phyloP scores from a whole-genome alignment of 2,329 filamentous ascomycete genomes.

The Dothidotthia symphoricarpi region DNA sequence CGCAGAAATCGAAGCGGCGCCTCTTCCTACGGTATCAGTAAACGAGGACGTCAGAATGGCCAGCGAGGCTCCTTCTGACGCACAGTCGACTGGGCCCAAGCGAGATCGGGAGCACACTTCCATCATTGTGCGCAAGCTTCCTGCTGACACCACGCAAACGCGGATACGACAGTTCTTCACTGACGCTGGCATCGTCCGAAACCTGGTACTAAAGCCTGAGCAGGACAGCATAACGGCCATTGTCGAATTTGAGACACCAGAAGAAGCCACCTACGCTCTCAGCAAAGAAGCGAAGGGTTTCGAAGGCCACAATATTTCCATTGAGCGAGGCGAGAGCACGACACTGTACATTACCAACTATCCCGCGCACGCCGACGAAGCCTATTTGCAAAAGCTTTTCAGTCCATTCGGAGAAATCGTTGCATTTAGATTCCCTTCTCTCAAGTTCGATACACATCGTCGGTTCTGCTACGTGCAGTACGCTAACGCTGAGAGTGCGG shows the following conservation, averaged over 20 bases:
- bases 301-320: constrained; percentile 68
- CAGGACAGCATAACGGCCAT: constrained; percentile 65
- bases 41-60: constrained; percentile 20
- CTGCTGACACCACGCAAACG: constrained; percentile 65
- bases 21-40: constrained; percentile 8
- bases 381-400: constrained; percentile 67
- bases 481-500: constrained; percentile 49
- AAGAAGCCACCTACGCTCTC: constrained; percentile 78
- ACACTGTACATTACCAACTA: constrained; percentile 93
- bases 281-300: constrained; percentile 80
- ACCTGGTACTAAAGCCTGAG: constrained; percentile 66
- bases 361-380: constrained; percentile 71
- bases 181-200: constrained; percentile 82
- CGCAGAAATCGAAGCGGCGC: constrained; percentile 31
- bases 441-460: constrained; percentile 83
- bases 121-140: constrained; percentile 76
- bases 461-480: constrained; percentile 98
- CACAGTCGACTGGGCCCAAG: constrained; percentile 51
- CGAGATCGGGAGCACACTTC: constrained; percentile 90
- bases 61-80: constrained; percentile 39
- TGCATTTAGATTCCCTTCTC: constrained; percentile 82
- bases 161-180: constrained; percentile 87
- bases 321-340: constrained; percentile 71
- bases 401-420: constrained; percentile 72
- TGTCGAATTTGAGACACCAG: constrained; percentile 78